Conservation (phyloP, 78 protist species). For the Anaeramoeba flamelloides region DNA sequence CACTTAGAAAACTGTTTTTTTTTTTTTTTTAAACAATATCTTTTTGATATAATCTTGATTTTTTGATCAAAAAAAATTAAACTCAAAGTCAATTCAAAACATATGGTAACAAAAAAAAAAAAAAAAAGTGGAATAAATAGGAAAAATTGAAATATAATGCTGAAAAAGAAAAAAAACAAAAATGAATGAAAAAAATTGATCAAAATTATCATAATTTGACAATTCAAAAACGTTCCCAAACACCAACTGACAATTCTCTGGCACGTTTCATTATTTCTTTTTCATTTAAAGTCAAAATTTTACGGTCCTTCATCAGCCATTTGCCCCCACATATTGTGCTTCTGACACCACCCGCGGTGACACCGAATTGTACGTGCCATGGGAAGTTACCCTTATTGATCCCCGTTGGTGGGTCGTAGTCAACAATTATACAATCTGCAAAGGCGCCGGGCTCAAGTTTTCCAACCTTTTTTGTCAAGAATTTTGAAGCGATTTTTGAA, state of each 20-base stretch:
- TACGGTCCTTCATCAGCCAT: conserved; percentile 14
- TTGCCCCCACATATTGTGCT: conserved; percentile 24
- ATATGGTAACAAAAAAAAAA: too few species aligned
- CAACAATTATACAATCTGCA: conserved; percentile 18
- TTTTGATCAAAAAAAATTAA: too few species aligned
- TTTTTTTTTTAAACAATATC: too few species aligned
- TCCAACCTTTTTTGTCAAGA: conserved; percentile 13
- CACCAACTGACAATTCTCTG: neutral
- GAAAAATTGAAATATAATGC: too few species aligned
- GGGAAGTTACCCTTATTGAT: conserved; percentile 22
- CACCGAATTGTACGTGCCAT: conserved; percentile 31
- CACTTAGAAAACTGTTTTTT: too few species aligned
- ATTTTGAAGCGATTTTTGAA: conserved; percentile 10
- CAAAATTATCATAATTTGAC: too few species aligned
- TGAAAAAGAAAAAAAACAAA: too few species aligned
- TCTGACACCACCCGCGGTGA: conserved; percentile 6
- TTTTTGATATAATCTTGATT: too few species aligned
- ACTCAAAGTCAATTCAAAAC: too few species aligned
- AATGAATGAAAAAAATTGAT: too few species aligned
- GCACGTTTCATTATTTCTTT: neutral
- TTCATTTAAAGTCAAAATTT: conserved; percentile 10
- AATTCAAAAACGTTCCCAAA: conserved; percentile 12
- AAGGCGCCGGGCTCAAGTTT: conserved; percentile 12
- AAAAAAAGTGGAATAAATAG: too few species aligned
- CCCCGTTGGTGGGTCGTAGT: conserved; percentile 19